Evolutionary conservation across 2,329 filamentous ascomycete genomes (phyloP).

Genomic region (Fusarium xyrophilum): DNA sequence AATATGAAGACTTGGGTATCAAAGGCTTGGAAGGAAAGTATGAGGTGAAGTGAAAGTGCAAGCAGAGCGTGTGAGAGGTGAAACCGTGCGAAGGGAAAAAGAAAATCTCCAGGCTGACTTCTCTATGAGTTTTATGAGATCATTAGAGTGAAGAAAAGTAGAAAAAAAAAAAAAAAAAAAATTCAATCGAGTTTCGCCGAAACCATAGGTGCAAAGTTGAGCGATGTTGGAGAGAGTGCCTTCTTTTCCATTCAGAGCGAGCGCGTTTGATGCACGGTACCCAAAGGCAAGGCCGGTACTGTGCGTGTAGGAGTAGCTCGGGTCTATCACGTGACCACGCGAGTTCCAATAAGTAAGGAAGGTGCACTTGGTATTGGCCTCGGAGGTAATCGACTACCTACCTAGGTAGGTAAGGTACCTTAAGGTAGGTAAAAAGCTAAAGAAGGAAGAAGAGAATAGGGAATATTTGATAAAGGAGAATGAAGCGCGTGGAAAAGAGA

Average conservation of each 20-base stretch:
- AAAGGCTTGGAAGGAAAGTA: not conserved
- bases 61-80: not conserved
- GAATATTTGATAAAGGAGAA: too few species aligned
- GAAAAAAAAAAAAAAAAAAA: not conserved
- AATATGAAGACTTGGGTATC: not conserved
- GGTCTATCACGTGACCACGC: not conserved
- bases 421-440: not conserved
- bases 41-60: not conserved
- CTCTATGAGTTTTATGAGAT: not conserved
- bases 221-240: not conserved
- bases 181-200: not conserved
- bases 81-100: too few species aligned
- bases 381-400: not conserved
- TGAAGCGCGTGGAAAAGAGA: not conserved
- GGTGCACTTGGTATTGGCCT: not conserved
- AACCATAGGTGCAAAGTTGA: not conserved
- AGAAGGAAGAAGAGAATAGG: not conserved
- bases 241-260: not conserved
- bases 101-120: not conserved
- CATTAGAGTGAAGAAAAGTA: not conserved
- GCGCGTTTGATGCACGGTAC: constrained; percentile 3
- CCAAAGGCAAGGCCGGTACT: not conserved
- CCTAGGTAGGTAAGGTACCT: too few species aligned
- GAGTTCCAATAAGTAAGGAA: not conserved
- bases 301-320: too few species aligned